phyloP scores from a whole-genome alignment of 306 rosid species.

The Cucurbita moschata region DNA sequence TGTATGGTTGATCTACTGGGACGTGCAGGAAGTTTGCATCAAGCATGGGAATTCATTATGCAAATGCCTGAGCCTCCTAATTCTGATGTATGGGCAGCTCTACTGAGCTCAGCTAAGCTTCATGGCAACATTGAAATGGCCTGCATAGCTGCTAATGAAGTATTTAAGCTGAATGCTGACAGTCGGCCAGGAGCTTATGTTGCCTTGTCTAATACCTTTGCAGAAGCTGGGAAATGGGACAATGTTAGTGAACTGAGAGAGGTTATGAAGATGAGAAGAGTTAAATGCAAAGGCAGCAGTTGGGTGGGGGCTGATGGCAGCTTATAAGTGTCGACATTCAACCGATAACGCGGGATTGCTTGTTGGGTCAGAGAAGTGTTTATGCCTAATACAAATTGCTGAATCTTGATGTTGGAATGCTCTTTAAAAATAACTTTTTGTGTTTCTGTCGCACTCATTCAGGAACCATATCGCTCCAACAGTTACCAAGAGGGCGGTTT shows the following conservation, averaged over 20 bases:
- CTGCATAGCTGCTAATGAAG: slow-evolving; percentile 46
- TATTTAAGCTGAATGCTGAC: slow-evolving; percentile 50
- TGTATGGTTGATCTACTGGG: slow-evolving; percentile 88
- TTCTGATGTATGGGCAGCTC: slow-evolving; percentile 85
- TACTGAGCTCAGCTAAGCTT: slow-evolving; percentile 69
- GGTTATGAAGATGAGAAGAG: slow-evolving; percentile 51
- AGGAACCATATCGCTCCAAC: background rate
- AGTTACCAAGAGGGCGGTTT: background rate
- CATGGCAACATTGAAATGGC: slow-evolving; percentile 73
- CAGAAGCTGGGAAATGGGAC: slow-evolving; percentile 86
- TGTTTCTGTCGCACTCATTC: background rate
- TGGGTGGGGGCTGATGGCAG: slow-evolving; percentile 47
- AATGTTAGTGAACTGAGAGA: slow-evolving; percentile 75
- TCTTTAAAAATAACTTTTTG: background rate
- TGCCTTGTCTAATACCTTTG: slow-evolving; percentile 72
- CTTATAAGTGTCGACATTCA: slow-evolving; percentile 10
- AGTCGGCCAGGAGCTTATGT: slow-evolving; percentile 75
- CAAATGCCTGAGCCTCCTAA: slow-evolving; percentile 60
- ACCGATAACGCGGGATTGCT: background rate
- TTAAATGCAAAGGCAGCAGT: slow-evolving; percentile 55
- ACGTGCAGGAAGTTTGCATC: slow-evolving; percentile 53
- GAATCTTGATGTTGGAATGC: background rate
- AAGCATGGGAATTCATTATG: slow-evolving; percentile 62
- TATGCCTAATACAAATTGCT: background rate
- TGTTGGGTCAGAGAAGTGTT: background rate